Conservation (phyloP, 257 asterid genomes). For the Gardenia jasminoides region DNA sequence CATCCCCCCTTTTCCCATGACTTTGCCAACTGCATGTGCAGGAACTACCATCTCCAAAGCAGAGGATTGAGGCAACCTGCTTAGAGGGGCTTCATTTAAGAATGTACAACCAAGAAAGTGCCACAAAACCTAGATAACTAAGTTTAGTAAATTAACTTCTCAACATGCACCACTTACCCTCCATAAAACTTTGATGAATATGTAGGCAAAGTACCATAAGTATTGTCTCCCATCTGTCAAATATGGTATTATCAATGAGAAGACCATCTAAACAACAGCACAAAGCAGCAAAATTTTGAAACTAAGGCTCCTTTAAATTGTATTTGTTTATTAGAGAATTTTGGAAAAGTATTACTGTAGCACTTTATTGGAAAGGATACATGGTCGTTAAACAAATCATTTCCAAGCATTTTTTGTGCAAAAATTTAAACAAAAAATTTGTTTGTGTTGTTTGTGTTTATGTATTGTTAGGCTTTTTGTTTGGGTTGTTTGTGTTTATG, state of each 20-base stretch:
- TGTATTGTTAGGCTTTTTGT: no score
- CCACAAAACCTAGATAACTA: not conserved
- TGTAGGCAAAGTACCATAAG: conserved; percentile 58
- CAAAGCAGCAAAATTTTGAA: not conserved
- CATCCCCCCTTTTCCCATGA: conserved; percentile 83
- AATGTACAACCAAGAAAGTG: not conserved
- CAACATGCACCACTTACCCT: conserved; percentile 47
- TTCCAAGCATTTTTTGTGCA: no score
- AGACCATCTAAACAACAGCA: conserved; percentile 7
- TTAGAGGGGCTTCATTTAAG: conserved; percentile 9
- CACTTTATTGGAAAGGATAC: no score
- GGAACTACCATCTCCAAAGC: conserved; percentile 80
- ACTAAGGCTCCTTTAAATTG: not conserved
- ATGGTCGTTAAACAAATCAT: no score
- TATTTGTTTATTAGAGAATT: no score
- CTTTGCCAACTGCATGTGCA: conserved; percentile 81
- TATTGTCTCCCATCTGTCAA: conserved; percentile 59
- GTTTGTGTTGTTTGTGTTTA: no score
- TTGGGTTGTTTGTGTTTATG: no score
- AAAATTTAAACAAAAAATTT: no score
- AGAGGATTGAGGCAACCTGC: conserved; percentile 82
- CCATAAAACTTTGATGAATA: conserved; percentile 62
- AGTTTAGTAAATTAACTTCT: conserved; percentile 11
- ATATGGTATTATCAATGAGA: conserved; percentile 20
- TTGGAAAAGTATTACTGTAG: no score